These are phyloP conservation scores for Drosera capensis DNA, from an alignment of 148 eudicot species.

Conservation along the genomic window DNA sequence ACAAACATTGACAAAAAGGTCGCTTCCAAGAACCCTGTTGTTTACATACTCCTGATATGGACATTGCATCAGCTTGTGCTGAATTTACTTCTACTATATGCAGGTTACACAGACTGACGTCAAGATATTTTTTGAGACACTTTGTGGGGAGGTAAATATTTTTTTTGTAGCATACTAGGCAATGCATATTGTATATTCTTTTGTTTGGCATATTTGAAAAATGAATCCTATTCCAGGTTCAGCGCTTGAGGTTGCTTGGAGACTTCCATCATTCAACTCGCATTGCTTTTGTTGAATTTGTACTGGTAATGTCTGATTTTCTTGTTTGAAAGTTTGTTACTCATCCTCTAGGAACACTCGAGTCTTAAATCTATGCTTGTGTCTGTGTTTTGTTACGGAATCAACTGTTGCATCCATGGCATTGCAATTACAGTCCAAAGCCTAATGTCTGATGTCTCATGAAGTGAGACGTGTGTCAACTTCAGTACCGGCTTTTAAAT, in stretches of 20 bases:
- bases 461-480: no score
- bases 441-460: no score
- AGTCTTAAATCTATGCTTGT: no score
- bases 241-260: slow-evolving; percentile 35
- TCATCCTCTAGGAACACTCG: no score
- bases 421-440: no score
- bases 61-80: not conserved
- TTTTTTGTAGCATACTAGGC: slow-evolving; percentile 1
- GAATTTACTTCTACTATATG: slow-evolving; percentile 1
- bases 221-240: slow-evolving; percentile 24
- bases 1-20: slow-evolving; percentile 97
- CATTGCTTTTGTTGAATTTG: slow-evolving; percentile 44
- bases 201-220: slow-evolving; percentile 2
- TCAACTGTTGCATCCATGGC: no score
- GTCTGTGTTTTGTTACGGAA: no score
- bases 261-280: slow-evolving; percentile 32
- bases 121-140: slow-evolving; percentile 69
- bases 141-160: slow-evolving; percentile 85
- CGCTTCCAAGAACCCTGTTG: not conserved
- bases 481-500: no score
- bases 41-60: not conserved
- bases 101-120: slow-evolving; percentile 89
- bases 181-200: not conserved
- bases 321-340: not conserved
- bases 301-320: slow-evolving; percentile 19